Base-by-base conservation (phyloP, 176 grass and related monocot genomes). In the Eremochloa ophiuroides region DNA sequence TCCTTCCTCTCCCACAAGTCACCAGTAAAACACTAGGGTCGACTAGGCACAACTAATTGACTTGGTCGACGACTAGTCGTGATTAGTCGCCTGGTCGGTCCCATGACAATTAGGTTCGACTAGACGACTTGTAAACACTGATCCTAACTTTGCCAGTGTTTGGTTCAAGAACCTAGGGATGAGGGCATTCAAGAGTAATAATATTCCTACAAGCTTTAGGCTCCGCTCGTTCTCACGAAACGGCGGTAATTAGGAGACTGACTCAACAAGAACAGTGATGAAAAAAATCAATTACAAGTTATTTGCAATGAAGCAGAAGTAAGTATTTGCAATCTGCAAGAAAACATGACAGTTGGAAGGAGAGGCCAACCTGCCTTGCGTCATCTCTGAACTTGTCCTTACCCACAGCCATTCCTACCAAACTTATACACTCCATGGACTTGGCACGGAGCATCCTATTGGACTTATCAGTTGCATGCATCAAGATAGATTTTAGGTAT, bases 371-470 rank as follows among this genome's bases (percentile, higher is more conserved):
- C 91, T 99, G 97, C 55, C 93, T 99, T n/a, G 93, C 93, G 50
- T 99, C 97, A 62, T 96, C 97, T 59, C 97, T 93, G 74, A 99
- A 99, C 60, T 99, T 99, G 6, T 99, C 97, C 83, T 99, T 96
- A 76, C 97, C 97, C 58, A 99, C 97, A 35, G 97, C 97, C 97
- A 99, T 99, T 67, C 97, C 97, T 71, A 96, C 97, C 74, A 99
- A 89, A 88, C 97, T 99, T 66, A 99, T 99, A 78, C 97, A 99
- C 77, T 99, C 97, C 97, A 99, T 96, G 12, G 97, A 95, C 77
- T 96, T 99, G 10, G 97, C 97, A 78, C 97, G 93, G 28, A 99
- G 91, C 97, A 99, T 99, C 63, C 93, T 88, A 79, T 99, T 99
- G 25, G 97, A 93, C 78, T 99, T 99, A 69, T 99, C 93, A 7